phyloP scores from a whole-genome alignment of 306 rosid species.

The Gleditsia sinensis region DNA sequence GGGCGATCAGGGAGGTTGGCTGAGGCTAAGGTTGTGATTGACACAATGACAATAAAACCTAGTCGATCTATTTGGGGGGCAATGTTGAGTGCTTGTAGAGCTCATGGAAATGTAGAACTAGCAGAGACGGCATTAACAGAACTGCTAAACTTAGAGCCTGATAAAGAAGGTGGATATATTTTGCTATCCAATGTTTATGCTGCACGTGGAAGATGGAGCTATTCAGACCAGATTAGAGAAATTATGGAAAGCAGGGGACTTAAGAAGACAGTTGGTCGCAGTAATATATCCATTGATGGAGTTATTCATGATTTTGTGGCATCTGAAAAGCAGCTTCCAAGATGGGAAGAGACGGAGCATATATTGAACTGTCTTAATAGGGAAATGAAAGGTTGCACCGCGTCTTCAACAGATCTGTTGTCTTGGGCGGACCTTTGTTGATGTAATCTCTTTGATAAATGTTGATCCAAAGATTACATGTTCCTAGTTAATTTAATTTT shows the following conservation, averaged over 20 bases:
- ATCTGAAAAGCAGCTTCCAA: slow-evolving; percentile 48
- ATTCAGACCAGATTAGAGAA: slow-evolving; percentile 48
- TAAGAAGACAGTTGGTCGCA: slow-evolving; percentile 58
- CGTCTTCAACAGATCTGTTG: neutral
- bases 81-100: slow-evolving; percentile 58
- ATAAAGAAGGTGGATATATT: slow-evolving; percentile 55
- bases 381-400: slow-evolving; percentile 42
- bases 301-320: slow-evolving; percentile 47
- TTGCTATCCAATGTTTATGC: slow-evolving; percentile 59
- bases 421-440: neutral
- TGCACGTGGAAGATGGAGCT: slow-evolving; percentile 51
- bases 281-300: slow-evolving; percentile 50
- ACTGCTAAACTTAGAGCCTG: slow-evolving; percentile 53
- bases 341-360: slow-evolving; percentile 49
- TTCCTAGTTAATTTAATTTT: neutral
- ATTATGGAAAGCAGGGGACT: slow-evolving; percentile 55
- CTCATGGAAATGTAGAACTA: slow-evolving; percentile 42
- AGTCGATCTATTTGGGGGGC: slow-evolving; percentile 59
- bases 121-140: slow-evolving; percentile 55
- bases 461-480: neutral
- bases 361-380: slow-evolving; percentile 32
- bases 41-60: slow-evolving; percentile 56
- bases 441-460: neutral
- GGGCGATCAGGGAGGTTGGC: slow-evolving; percentile 50
- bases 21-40: slow-evolving; percentile 47